Conservation (phyloP, 768 basidiomycete genomes). For the Mycena crocata region DNA sequence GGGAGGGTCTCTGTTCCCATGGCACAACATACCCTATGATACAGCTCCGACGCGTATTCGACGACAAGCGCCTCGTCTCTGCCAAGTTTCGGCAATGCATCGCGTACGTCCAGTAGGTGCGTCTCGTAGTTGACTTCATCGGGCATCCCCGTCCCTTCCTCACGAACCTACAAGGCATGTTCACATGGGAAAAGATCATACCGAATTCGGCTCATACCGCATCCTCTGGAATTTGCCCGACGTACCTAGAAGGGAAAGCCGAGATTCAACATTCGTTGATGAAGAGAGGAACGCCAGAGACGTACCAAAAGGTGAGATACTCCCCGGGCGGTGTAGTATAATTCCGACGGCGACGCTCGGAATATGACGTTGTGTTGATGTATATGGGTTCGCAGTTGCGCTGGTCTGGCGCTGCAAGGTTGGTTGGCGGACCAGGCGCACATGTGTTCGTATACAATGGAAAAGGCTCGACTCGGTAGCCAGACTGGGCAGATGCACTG, state of each 20-base stretch:
- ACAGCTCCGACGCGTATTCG: constrained; percentile 49
- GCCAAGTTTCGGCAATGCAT: constrained; percentile 53
- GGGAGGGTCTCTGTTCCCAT: too few relatives aligned
- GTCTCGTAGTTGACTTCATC: constrained; percentile 64
- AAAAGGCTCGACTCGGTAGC: constrained; percentile 59
- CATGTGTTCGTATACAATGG: constrained; percentile 55
- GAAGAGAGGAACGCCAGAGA: constrained; percentile 49
- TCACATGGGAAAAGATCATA: not conserved
- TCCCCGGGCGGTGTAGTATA: constrained; percentile 51
- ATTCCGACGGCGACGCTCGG: constrained; percentile 18
- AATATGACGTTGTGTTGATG: constrained; percentile 43
- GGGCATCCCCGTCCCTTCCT: constrained; percentile 66
- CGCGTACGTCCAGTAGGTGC: constrained; percentile 54
- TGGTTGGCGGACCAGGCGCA: constrained; percentile 53
- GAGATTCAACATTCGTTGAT: too few relatives aligned
- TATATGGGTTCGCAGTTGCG: constrained; percentile 59
- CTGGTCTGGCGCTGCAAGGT: constrained; percentile 9
- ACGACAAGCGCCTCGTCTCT: constrained; percentile 48
- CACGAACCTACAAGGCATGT: constrained; percentile 50
- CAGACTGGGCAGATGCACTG: constrained; percentile 51
- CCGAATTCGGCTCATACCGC: constrained; percentile 54
- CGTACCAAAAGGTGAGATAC: constrained; percentile 66
- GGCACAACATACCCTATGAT: too few relatives aligned
- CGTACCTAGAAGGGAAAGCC: too few relatives aligned
- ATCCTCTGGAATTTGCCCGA: constrained; percentile 53